Base-by-base conservation (phyloP, 345 rosid genomes). In the Aurinia saxatilis region DNA sequence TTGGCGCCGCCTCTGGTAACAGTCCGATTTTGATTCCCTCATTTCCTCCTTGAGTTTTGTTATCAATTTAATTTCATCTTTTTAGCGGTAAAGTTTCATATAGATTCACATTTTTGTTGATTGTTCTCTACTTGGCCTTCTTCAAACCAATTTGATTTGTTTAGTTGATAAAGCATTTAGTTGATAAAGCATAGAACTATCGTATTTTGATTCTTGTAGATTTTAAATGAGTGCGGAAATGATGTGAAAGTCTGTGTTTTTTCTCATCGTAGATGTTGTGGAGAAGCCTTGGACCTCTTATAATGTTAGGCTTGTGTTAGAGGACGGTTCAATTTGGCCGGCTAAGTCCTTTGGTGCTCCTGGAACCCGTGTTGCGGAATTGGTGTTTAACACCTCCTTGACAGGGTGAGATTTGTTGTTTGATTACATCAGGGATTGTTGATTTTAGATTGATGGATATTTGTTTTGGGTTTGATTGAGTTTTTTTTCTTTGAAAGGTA, bases 321-420 rank as follows among this genome's bases (percentile, higher is more conserved):
- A 84, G 70, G 99, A 90, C 56, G 98, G 99, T 63, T 90, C 99
- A 2, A 25, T 84, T 12, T 95, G 99, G 99, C 82, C 65, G 59
- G 99, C 97, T 35, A 95, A 90, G 81, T 82, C 99, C 2, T 93
- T 93, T 70, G 97, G 99, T 78, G 95, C 96, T 50, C 77, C 78
- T 8, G 99, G 97, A 41, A 90, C 97, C 8, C 95, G 86, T 76
- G 83, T 93, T 56, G 97, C 97, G 0, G 97, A 93, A 77, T 88
- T 93, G 59, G 99, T 93, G 5, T 93, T 93, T 73, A 93, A 90
- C 65, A 95, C 99, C 16, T 95, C 97, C 48, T 70, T 95, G 75
- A 95, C 97, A 10, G 96, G 97, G 97, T 90, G 46, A 48, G 75
- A 30, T 40, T 27, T 2, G 30, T 27, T 27, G 30, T 27, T 2